Evolutionary conservation across 2,329 filamentous ascomycete species (phyloP).

Genomic region (Epichloe glyceriae): DNA sequence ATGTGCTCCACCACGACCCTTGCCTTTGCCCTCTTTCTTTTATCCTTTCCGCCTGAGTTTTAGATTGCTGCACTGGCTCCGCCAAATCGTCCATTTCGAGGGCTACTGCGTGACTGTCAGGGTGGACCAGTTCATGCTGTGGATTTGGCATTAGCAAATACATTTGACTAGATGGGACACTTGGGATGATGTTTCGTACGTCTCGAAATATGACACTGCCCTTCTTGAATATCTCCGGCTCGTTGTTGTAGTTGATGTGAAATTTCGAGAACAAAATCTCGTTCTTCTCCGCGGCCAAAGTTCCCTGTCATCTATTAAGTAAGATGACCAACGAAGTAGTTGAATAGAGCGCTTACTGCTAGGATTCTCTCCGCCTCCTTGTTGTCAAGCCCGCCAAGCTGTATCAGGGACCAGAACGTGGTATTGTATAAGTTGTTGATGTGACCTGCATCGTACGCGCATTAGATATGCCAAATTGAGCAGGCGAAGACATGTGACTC

Average conservation of each 20-base stretch:
- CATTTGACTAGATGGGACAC: not conserved
- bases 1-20: slow-evolving; percentile 70
- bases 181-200: slow-evolving; percentile 29
- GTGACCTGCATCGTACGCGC: slow-evolving; percentile 48
- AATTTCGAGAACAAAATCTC: slow-evolving; percentile 87
- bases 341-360: slow-evolving; percentile 34
- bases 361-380: slow-evolving; percentile 72
- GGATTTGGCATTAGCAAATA: not conserved
- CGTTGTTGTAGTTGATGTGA: slow-evolving; percentile 95
- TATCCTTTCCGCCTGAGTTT: slow-evolving; percentile 69
- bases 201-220: slow-evolving; percentile 83
- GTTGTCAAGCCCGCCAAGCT: slow-evolving; percentile 59
- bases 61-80: slow-evolving; percentile 50
- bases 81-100: slow-evolving; percentile 34
- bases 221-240: slow-evolving; percentile 84
- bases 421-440: slow-evolving; percentile 99
- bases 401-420: slow-evolving; percentile 82
- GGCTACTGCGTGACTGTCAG: slow-evolving; percentile 31
- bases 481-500: slow-evolving; percentile 17
- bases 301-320: slow-evolving; percentile 45
- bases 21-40: slow-evolving; percentile 69
- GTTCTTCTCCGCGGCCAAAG: slow-evolving; percentile 78
- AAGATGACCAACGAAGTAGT: not conserved
- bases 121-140: slow-evolving; percentile 60
- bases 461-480: slow-evolving; percentile 9